Conservation (phyloP, 176 grass and related monocot genomes). For the Triticum dicoccoides region DNA sequence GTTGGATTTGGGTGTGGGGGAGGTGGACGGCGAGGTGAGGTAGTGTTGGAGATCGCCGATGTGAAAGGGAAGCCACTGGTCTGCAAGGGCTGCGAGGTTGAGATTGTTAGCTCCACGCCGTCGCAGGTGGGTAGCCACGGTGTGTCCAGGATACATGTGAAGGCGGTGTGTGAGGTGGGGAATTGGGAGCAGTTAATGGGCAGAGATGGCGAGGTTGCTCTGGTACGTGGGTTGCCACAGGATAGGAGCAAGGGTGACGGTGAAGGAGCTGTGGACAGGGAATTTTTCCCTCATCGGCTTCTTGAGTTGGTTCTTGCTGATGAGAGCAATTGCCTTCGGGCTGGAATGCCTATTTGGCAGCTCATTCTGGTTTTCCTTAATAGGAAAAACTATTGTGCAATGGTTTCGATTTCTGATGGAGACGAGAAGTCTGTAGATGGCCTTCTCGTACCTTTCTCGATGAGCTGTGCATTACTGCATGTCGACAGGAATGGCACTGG, state of each 20-base stretch:
- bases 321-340: constrained; percentile 37
- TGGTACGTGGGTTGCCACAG: constrained; percentile 44
- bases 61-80: constrained; percentile 51
- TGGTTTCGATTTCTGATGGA: constrained; percentile 49
- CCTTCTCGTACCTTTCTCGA: constrained; percentile 68
- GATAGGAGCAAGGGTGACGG: constrained; percentile 27
- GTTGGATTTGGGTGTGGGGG: constrained; percentile 17
- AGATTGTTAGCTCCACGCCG: constrained; percentile 23
- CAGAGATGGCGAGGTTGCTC: constrained; percentile 35
- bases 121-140: neutral
- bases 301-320: constrained; percentile 49
- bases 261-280: constrained; percentile 29
- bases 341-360: constrained; percentile 79
- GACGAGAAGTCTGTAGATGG: constrained; percentile 53
- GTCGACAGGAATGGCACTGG: constrained; percentile 36
- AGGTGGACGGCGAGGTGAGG: constrained; percentile 32
- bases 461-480: constrained; percentile 66
- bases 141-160: constrained; percentile 55
- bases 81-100: constrained; percentile 56
- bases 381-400: constrained; percentile 50
- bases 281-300: constrained; percentile 63
- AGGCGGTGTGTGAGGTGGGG: constrained; percentile 43
- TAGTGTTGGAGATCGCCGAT: constrained; percentile 58
- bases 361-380: constrained; percentile 79
- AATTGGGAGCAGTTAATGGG: constrained; percentile 28